Base-by-base conservation (phyloP, 2,329 filamentous ascomycete genomes). In the Falciphora oryzae region DNA sequence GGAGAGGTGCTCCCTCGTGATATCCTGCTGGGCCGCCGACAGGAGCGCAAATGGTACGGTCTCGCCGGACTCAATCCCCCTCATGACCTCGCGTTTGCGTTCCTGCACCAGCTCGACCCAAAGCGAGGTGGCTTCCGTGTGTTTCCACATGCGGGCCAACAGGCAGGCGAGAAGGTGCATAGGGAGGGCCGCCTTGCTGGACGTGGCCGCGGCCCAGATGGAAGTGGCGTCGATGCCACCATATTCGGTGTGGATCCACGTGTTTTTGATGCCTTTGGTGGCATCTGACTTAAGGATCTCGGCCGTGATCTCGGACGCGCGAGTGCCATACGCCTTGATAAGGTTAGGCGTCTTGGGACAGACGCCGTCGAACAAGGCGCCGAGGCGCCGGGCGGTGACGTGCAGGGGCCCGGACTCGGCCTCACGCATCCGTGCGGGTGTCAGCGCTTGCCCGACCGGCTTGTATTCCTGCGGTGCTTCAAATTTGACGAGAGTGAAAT, bases 401-500 rank as follows among this genome's bases (percentile, higher is more conserved):
- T 81, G 79, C 0, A 65, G 58, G 1, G 57, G 61, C 1, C 79
- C 79, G 7, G 69, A 61, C 66, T 81, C 80, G 0, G 79, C 79
- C 2, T 75, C 69, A 0, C 71, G 25, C 28, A 71, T 70, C 6
- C 78, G 67, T 4, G 61, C 67, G 1, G 27, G 25, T 0, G 77
- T 75, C 0, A 82, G 65, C 0, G 65, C 53, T 0, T 63, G 57
- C 0, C 75, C 77, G 0, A 81, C 32, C 0, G 58, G 68, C 25
- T 69, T 66, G 56, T 72, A 79, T 65, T 80, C 78, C 14, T 62
- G 62, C 0, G 79, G 78, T 0, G 78, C 75, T 63, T 80, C 75
- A 2, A 73, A 63, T 65, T 79, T 80, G 56, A 77, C 64, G 0
- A 81, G 65, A 0, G 75, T 71, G 65, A 81, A 81, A 63, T 81